Conservation (phyloP, 2,329 filamentous ascomycete genomes). For the Neocatenulostroma microsporum region DNA sequence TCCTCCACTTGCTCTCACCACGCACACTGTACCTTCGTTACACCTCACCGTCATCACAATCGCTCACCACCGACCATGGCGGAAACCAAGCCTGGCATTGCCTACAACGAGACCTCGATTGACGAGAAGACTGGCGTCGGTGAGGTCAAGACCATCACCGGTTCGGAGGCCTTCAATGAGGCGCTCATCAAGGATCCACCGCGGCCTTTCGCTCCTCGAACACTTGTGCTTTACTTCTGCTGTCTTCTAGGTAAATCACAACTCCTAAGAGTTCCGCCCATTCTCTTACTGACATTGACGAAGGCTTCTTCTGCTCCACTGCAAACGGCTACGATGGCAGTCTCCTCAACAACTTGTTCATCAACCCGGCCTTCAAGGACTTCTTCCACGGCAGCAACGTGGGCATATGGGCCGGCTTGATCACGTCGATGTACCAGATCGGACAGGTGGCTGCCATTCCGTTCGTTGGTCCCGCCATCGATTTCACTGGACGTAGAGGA, state of each 20-base stretch:
- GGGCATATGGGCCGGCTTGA: constrained; percentile 39
- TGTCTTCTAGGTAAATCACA: too few species aligned
- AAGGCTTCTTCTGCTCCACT: constrained; percentile 35
- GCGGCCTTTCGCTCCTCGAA: too few species aligned
- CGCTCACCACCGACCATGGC: too few species aligned
- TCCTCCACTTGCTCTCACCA: too few species aligned
- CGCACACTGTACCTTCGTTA: too few species aligned
- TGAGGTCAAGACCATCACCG: constrained; percentile 42
- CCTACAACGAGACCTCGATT: too few species aligned
- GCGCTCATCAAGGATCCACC: constrained; percentile 50
- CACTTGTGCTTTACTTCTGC: too few species aligned
- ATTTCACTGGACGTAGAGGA: constrained; percentile 43
- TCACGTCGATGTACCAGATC: constrained; percentile 43
- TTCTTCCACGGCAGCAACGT: constrained; percentile 36
- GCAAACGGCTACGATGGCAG: constrained; percentile 52
- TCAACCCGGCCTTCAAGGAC: constrained; percentile 40
- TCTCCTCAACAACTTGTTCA: constrained; percentile 46
- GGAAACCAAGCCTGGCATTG: too few species aligned
- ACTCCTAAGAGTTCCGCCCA: too few species aligned
- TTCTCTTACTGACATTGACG: too few species aligned
- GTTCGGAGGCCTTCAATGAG: constrained; percentile 49
- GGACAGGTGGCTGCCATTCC: constrained; percentile 39
- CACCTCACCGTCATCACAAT: too few species aligned
- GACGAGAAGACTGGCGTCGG: too few species aligned
- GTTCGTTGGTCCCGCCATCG: constrained; percentile 40